These are phyloP conservation scores for Sisymbrium altissimum DNA, from an alignment of 345 rosid genomes.

Conservation along the genomic window DNA sequence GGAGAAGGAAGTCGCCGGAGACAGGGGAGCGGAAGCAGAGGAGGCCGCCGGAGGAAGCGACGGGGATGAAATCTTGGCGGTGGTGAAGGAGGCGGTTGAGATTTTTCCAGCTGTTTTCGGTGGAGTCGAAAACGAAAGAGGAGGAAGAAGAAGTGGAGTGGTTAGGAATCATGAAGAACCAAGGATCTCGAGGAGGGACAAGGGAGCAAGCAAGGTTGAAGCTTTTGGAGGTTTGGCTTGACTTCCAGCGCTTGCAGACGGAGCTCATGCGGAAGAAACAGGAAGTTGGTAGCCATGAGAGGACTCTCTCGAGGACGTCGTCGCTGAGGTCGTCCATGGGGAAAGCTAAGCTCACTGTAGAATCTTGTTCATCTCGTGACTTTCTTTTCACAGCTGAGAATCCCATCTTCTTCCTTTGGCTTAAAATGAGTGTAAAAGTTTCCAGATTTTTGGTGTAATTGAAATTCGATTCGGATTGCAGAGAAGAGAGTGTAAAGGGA, in stretches of 20 bases:
- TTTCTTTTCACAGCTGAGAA: slow-evolving; percentile 54
- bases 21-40: slow-evolving; percentile 55
- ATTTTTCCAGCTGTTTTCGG: slow-evolving; percentile 62
- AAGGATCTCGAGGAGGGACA: slow-evolving; percentile 69
- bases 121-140: slow-evolving; percentile 58
- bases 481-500: background rate
- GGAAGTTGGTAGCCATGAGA: slow-evolving; percentile 83
- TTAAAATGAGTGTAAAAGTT: background rate
- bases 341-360: slow-evolving; percentile 19
- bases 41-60: slow-evolving; percentile 77
- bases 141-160: slow-evolving; percentile 28
- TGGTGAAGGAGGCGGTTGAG: slow-evolving; percentile 38
- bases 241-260: slow-evolving; percentile 90
- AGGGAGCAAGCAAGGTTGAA: slow-evolving; percentile 78
- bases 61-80: slow-evolving; percentile 45
- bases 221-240: slow-evolving; percentile 53
- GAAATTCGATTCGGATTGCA: background rate
- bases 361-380: slow-evolving; percentile 34
- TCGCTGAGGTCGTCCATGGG: slow-evolving; percentile 67
- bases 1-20: slow-evolving; percentile 45
- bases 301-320: slow-evolving; percentile 77
- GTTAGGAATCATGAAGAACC: slow-evolving; percentile 73
- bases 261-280: slow-evolving; percentile 57
- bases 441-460: background rate
- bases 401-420: slow-evolving; percentile 16